A percentile compares a stretch with the other conserved stretches of the same genome.
Evolutionary conservation across 192 early-diverging fungal species (phyloP).

Genomic region (Mycoemilia scoparia): DNA sequence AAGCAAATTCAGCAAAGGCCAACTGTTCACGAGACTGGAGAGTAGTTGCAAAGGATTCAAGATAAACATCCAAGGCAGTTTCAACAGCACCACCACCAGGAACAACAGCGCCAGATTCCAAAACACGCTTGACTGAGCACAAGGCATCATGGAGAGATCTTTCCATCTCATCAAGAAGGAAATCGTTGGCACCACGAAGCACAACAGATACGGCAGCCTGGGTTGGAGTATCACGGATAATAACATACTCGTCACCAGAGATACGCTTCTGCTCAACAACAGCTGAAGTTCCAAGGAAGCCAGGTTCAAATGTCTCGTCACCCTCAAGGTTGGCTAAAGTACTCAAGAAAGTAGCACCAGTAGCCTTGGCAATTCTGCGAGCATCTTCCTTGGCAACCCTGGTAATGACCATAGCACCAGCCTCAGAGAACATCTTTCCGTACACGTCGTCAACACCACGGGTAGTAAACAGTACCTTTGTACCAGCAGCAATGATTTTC

Average conservation of each 20-base stretch:
- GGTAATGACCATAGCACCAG: slow-evolving; percentile 92
- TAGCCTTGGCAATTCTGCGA: slow-evolving; percentile 91
- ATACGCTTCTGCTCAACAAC: slow-evolving; percentile 96
- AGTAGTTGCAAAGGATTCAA: slow-evolving; percentile 97
- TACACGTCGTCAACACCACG: slow-evolving; percentile 99
- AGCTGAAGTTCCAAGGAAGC: slow-evolving; percentile 78
- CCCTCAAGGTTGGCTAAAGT: slow-evolving; percentile 95
- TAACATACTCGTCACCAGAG: slow-evolving; percentile 93
- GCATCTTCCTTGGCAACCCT: slow-evolving; percentile 94
- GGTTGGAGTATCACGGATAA: slow-evolving; percentile 50
- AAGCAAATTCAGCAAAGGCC: slow-evolving; percentile 95
- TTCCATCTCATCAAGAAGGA: slow-evolving; percentile 99
- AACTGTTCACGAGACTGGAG: slow-evolving; percentile 93
- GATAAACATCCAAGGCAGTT: slow-evolving; percentile 83
- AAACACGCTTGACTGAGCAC: slow-evolving; percentile 89
- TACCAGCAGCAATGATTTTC: slow-evolving; percentile 87
- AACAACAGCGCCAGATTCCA: slow-evolving; percentile 89
- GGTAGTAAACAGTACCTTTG: slow-evolving; percentile 94
- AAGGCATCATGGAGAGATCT: slow-evolving; percentile 86
- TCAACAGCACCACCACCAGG: slow-evolving; percentile 97
- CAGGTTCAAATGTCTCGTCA: slow-evolving; percentile 88
- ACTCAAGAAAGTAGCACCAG: slow-evolving; percentile 83
- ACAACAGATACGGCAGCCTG: slow-evolving; percentile 83
- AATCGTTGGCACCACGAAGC: slow-evolving; percentile 97
- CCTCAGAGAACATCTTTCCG: slow-evolving; percentile 95